Conservation (phyloP, 306 rosid genomes). For the Citrullus mucosospermus region DNA sequence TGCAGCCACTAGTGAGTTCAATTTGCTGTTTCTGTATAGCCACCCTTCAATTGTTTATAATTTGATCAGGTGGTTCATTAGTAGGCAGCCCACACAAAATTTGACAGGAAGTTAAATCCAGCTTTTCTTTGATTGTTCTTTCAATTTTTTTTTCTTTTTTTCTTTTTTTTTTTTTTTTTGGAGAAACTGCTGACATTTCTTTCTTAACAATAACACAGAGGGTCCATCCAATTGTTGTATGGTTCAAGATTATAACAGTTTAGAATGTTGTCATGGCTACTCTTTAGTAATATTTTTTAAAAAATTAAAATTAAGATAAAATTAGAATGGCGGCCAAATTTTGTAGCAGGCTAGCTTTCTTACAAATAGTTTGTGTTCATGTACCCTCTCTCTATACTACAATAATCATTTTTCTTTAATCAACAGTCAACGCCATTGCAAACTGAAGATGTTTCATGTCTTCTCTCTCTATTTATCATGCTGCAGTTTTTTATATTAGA, state of each 20-base stretch:
- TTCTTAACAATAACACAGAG: background rate
- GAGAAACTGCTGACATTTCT: background rate
- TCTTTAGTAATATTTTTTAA: background rate
- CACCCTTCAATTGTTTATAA: background rate
- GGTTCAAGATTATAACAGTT: background rate
- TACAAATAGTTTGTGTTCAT: background rate
- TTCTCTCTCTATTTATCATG: background rate
- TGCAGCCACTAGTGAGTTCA: background rate
- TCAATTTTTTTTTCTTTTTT: background rate
- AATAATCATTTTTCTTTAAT: background rate
- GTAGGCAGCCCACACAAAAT: background rate
- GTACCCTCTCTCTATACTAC: background rate
- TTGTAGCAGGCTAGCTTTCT: background rate
- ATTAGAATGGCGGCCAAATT: background rate
- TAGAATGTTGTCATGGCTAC: background rate
- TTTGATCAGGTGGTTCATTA: background rate
- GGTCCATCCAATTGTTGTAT: background rate
- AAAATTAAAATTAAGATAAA: background rate
- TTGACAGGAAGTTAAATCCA: background rate
- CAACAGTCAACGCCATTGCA: background rate
- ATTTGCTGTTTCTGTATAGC: background rate
- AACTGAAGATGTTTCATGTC: background rate
- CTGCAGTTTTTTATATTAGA: background rate
- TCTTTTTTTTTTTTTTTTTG: background rate
- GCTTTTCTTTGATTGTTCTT: background rate